Evolutionary conservation across 1,139 yeast genomes (phyloP).

Genomic region (Kodamaea fungicola): DNA sequence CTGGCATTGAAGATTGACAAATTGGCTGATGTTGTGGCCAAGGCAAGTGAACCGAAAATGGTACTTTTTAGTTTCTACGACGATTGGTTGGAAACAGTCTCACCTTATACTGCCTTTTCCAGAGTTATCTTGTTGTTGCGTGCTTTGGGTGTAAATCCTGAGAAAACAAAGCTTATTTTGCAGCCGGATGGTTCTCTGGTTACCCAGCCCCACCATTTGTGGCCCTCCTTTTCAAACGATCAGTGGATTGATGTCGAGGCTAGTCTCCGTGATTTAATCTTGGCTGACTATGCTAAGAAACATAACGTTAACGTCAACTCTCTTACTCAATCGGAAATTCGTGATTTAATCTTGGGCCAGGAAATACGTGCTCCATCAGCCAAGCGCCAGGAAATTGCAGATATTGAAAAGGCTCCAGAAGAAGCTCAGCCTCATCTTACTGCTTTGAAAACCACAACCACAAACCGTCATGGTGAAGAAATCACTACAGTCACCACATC

Average conservation of each 20-base stretch:
- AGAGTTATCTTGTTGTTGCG: conserved; percentile 76
- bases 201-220: conserved; percentile 77
- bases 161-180: conserved; percentile 70
- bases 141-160: conserved; percentile 75
- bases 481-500: conserved; percentile 90
- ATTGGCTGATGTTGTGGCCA: conserved; percentile 71
- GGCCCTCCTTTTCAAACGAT: conserved; percentile 88
- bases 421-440: conserved; percentile 48
- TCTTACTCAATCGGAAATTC: conserved; percentile 86
- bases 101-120: conserved; percentile 92
- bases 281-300: conserved; percentile 80
- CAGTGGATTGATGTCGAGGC: conserved; percentile 93
- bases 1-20: conserved; percentile 83
- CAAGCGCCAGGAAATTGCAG: conserved; percentile 73
- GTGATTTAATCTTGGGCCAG: conserved; percentile 93
- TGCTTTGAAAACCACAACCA: conserved; percentile 80
- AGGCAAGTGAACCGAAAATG: conserved; percentile 93
- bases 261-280: conserved; percentile 80
- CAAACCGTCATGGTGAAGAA: conserved; percentile 94
- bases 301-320: conserved; percentile 84
- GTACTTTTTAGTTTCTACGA: conserved; percentile 86
- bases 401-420: conserved; percentile 57
- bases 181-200: conserved; percentile 69
- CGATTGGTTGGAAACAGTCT: conserved; percentile 83
- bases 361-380: conserved; percentile 88